A percentile compares a stretch with the other conserved stretches of the same genome.
Conservation (phyloP, 306 rosid species). For the Echinosophora koreensis region DNA sequence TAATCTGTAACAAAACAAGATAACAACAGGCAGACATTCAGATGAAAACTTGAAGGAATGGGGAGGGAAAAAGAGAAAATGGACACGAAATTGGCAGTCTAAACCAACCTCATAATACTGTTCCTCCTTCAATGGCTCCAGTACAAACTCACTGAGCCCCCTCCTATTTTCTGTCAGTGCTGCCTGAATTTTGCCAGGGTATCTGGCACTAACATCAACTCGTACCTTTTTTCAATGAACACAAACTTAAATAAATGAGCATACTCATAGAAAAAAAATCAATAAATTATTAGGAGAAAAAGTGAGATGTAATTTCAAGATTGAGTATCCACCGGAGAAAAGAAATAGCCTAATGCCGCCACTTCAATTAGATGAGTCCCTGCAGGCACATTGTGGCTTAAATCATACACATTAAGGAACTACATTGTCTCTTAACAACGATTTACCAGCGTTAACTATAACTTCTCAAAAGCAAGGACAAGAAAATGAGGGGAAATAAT, state of each 20-base stretch:
- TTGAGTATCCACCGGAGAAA: slow-evolving; percentile 79
- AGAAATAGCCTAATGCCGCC: slow-evolving; percentile 81
- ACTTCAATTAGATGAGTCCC: slow-evolving; percentile 99
- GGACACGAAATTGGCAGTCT: not conserved
- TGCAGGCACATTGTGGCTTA: slow-evolving; percentile 90
- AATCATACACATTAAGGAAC: slow-evolving; percentile 65
- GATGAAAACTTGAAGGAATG: slow-evolving; percentile 33
- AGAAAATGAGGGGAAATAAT: slow-evolving; percentile 20
- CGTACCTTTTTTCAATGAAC: slow-evolving; percentile 71
- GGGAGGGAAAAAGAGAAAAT: not conserved
- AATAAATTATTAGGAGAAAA: not conserved
- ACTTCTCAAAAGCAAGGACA: slow-evolving; percentile 17
- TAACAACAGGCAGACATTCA: slow-evolving; percentile 39
- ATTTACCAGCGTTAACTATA: slow-evolving; percentile 34
- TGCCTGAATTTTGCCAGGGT: slow-evolving; percentile 97
- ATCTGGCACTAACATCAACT: slow-evolving; percentile 98
- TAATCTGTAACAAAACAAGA: slow-evolving; percentile 63
- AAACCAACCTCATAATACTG: slow-evolving; percentile 86
- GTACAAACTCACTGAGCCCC: slow-evolving; percentile 76
- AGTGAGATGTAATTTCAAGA: slow-evolving; percentile 33
- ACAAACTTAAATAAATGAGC: slow-evolving; percentile 33
- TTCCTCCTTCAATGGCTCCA: slow-evolving; percentile 90
- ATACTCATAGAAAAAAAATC: slow-evolving; percentile 1
- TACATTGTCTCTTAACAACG: slow-evolving; percentile 31
- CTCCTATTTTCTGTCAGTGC: slow-evolving; percentile 93